A percentile compares a stretch with the other conserved stretches of the same genome.
These are phyloP conservation scores for Candida boidinii DNA, from an alignment of 805 yeast species.

Conservation along the genomic window DNA sequence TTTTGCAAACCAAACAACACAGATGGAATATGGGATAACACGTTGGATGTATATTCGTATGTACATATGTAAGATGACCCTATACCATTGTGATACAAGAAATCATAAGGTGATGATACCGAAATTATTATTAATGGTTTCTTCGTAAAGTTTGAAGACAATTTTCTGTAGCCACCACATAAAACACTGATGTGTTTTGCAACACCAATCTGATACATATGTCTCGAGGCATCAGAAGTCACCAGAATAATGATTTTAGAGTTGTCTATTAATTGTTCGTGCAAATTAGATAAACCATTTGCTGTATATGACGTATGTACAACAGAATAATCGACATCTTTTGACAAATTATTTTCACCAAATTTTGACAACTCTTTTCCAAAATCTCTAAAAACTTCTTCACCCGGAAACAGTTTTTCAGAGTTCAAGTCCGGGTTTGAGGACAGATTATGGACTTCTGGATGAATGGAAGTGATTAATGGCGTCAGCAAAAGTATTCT, in stretches of 20 bases:
- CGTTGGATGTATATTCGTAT: conserved; percentile 50
- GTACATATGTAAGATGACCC: conserved; percentile 53
- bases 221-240: conserved; percentile 50
- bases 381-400: conserved; percentile 44
- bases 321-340: conserved; percentile 32
- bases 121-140: conserved; percentile 54
- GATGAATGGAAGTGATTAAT: conserved; percentile 24
- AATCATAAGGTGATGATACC: conserved; percentile 55
- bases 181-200: conserved; percentile 48
- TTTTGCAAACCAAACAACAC: conserved; percentile 46
- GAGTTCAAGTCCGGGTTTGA: conserved; percentile 2
- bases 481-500: conserved; percentile 25
- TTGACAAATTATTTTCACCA: conserved; percentile 11
- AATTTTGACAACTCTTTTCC: conserved; percentile 37
- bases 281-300: conserved; percentile 44
- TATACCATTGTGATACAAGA: conserved; percentile 43
- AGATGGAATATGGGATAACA: conserved; percentile 37
- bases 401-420: conserved; percentile 25
- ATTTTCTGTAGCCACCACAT: conserved; percentile 36
- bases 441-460: conserved; percentile 10
- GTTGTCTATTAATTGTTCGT: conserved; percentile 43
- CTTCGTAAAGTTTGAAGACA: conserved; percentile 22
- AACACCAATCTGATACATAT: conserved; percentile 53
- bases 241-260: conserved; percentile 43
- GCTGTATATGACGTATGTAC: conserved; percentile 52